Evolutionary conservation across 148 eudicot species (phyloP), one percentile per base, ranked within the genome.

Genomic region (Suaeda aralocaspica): DNA sequence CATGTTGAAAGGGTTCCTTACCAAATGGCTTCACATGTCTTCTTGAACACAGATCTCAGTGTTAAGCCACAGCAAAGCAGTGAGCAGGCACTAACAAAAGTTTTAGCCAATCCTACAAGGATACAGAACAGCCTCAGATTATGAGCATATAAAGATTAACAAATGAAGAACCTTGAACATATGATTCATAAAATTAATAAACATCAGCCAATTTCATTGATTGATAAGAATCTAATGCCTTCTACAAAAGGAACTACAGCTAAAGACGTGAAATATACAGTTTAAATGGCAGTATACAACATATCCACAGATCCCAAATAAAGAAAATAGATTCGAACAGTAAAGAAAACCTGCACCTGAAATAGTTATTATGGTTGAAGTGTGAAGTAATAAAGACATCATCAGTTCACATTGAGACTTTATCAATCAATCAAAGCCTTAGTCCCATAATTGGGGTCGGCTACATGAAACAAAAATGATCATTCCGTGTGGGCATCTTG

Each of bases 21-120:
- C 74, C 74, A 71, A 46, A 30, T n/a, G 56, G 49, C 59, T 71
- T 49, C 57, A 59, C n/a, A 9, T 30, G 19, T 6, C 55, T 55
- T 71, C 59, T 49, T 39, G 34, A 36, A 53, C 46, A 56, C 25
- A 56, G 12, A 45, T 36, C 48, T 34, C 7, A 19, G 33, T 14
- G 45, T 13, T 36, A 33, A 36, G 45, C 46, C 73, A 70, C 57
- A 31, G 36, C 30, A 61, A 8, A 70, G 13, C 59, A 24, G 21
- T 45, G 46, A 59, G 30, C 28, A 48, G 28, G 58, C 25, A 58
- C 61, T 28, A 44, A n/a, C 44, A 55, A 49, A 59, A 5, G 30
- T 14, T 48, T 24, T 14, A n/a, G 16, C 67, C 15, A 34, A 36
- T 51, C 67, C 74, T 34, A 34, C 67, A 51, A 26, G 25, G 5